These are phyloP conservation scores for Rhodotorula sp. DNA, from an alignment of 1,284 basidiomycete species.

Conservation along the genomic window DNA sequence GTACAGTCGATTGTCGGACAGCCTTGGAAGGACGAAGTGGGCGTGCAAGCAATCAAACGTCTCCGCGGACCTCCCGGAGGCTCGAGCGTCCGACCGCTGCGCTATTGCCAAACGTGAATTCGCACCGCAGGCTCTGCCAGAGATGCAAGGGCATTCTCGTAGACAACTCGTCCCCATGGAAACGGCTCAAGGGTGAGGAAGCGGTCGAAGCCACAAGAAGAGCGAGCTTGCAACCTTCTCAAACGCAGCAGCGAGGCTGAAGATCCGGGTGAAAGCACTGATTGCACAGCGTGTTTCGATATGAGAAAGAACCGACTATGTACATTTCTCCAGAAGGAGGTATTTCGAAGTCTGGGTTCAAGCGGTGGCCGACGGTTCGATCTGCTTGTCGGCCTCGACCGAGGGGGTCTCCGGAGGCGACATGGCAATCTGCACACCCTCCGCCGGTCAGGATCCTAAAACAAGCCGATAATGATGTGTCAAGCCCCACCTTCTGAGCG, in stretches of 20 bases:
- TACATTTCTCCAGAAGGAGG: background rate
- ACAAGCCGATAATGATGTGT: no score
- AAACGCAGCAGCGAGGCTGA: background rate
- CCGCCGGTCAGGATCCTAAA: no score
- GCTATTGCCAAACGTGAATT: no score
- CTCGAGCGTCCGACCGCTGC: no score
- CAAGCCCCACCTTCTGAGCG: background rate
- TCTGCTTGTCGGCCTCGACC: conserved; percentile 5
- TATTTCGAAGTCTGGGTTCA: background rate
- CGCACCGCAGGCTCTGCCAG: background rate
- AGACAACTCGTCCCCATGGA: background rate
- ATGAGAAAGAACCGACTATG: background rate
- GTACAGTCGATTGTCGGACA: background rate
- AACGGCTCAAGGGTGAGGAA: background rate
- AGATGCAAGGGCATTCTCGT: background rate
- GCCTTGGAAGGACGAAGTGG: background rate
- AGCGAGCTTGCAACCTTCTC: background rate
- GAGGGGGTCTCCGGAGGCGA: conserved; percentile 8
- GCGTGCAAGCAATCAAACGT: background rate
- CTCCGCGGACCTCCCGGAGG: background rate
- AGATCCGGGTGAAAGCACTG: background rate
- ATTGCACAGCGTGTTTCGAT: background rate
- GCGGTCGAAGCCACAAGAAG: background rate
- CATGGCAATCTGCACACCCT: background rate
- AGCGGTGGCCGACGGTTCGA: conserved; percentile 1